phyloP scores from a whole-genome alignment of 2,329 filamentous ascomycete genomes.

The Davidsoniella australis region DNA sequence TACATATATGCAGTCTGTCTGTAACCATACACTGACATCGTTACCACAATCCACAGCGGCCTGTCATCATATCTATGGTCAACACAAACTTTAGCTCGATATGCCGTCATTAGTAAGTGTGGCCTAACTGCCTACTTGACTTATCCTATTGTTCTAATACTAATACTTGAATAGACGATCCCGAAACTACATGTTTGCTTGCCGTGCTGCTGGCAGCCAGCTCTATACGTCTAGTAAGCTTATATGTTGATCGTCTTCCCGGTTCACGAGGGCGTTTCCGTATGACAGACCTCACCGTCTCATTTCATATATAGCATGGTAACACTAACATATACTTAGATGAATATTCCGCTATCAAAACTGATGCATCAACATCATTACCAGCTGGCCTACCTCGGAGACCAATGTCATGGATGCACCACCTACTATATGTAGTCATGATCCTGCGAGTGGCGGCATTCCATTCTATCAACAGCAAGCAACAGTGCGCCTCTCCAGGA shows the following conservation, averaged over 20 bases:
- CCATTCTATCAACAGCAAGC: slow-evolving; percentile 26
- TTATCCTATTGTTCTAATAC: neutral
- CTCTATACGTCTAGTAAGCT: slow-evolving; percentile 16
- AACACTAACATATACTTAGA: slow-evolving; percentile 3
- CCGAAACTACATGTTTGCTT: slow-evolving; percentile 18
- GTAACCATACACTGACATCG: no score
- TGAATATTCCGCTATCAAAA: slow-evolving; percentile 2
- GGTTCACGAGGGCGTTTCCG: slow-evolving; percentile 16
- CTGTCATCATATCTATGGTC: slow-evolving; percentile 8
- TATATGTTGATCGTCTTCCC: slow-evolving; percentile 13
- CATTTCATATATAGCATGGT: neutral
- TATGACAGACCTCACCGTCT: neutral
- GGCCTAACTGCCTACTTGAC: neutral
- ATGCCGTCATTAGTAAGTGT: slow-evolving; percentile 11
- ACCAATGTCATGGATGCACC: slow-evolving; percentile 29
- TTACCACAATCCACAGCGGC: slow-evolving; percentile 1
- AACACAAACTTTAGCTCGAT: slow-evolving; percentile 10
- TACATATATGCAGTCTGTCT: neutral
- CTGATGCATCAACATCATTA: neutral
- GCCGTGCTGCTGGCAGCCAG: slow-evolving; percentile 29
- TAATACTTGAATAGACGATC: slow-evolving; percentile 7
- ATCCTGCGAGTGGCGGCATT: slow-evolving; percentile 32
- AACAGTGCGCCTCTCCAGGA: slow-evolving; percentile 33
- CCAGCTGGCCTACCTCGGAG: slow-evolving; percentile 24
- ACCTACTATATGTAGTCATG: slow-evolving; percentile 27